A percentile compares a stretch with the other conserved stretches of the same genome.
phyloP scores from a whole-genome alignment of 2,329 filamentous ascomycete genomes.

The Xylariaceae sp. region DNA sequence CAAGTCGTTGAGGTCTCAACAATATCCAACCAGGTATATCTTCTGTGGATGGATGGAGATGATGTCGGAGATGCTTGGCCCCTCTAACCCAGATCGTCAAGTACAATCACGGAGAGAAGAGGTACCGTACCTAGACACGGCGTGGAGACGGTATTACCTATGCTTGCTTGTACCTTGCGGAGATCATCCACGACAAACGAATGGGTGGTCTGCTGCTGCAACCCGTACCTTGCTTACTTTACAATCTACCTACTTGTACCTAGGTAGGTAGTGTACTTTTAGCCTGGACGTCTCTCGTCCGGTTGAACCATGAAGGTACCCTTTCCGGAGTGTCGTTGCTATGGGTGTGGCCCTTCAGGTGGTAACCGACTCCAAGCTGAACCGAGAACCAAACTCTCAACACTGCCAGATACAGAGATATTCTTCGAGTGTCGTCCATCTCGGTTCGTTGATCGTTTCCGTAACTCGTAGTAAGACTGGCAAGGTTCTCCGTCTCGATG shows the following conservation, averaged over 20 bases:
- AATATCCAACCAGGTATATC: not conserved
- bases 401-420: too few relatives aligned
- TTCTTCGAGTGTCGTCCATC: too few relatives aligned
- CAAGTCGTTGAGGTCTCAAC: too few relatives aligned
- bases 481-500: too few relatives aligned
- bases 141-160: slow-evolving; percentile 3
- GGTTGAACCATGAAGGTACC: not conserved
- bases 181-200: slow-evolving; percentile 13
- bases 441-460: too few relatives aligned
- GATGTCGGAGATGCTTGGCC: not conserved
- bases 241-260: not conserved
- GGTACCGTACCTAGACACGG: not conserved
- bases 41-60: not conserved
- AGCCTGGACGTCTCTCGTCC: not conserved
- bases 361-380: too few relatives aligned
- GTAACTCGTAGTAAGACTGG: too few relatives aligned
- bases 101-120: not conserved
- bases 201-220: slow-evolving; percentile 18
- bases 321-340: not conserved
- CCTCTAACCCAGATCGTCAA: not conserved
- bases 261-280: not conserved
- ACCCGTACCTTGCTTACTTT: slow-evolving; percentile 20
- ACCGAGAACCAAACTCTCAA: too few relatives aligned
- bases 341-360: too few relatives aligned
- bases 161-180: slow-evolving; percentile 11